phyloP scores from a whole-genome alignment of 148 eudicot species.

The Vaccinium myrtillus region DNA sequence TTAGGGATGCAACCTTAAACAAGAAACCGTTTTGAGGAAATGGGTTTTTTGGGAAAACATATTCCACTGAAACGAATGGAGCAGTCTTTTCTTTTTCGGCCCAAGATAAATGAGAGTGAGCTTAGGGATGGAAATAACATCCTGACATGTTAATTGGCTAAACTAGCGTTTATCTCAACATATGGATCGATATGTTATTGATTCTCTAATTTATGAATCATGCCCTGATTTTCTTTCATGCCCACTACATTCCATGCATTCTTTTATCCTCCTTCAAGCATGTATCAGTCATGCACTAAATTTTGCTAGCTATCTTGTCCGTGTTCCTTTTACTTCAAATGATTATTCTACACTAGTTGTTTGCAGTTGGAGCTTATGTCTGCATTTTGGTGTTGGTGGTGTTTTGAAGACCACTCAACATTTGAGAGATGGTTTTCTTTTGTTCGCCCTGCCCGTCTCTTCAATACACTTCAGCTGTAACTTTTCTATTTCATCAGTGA shows the following conservation, averaged over 20 bases:
- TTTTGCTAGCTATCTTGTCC: not conserved
- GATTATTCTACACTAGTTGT: not conserved
- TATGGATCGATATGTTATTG: not conserved
- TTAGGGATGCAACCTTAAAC: not conserved
- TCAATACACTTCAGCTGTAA: not conserved
- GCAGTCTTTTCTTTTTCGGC: not conserved
- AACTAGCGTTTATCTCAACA: not conserved
- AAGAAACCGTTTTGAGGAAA: not conserved
- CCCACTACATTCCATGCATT: not conserved
- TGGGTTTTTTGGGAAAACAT: not conserved
- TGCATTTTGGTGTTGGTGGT: not conserved
- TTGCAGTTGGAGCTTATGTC: not conserved
- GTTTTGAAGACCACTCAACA: not conserved
- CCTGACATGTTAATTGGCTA: not conserved
- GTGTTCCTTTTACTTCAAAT: not conserved
- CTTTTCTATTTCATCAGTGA: not conserved
- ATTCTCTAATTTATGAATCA: not conserved
- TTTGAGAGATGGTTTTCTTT: constrained; percentile 56
- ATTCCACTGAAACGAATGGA: not conserved
- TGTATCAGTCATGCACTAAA: not conserved
- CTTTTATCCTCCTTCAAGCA: not conserved
- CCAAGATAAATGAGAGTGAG: not conserved
- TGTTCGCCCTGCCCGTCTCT: constrained; percentile 73
- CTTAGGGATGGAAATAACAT: not conserved
- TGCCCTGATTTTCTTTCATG: not conserved